These are phyloP conservation scores for Ogataea zsoltii DNA, from an alignment of 805 yeast species.

Conservation along the genomic window DNA sequence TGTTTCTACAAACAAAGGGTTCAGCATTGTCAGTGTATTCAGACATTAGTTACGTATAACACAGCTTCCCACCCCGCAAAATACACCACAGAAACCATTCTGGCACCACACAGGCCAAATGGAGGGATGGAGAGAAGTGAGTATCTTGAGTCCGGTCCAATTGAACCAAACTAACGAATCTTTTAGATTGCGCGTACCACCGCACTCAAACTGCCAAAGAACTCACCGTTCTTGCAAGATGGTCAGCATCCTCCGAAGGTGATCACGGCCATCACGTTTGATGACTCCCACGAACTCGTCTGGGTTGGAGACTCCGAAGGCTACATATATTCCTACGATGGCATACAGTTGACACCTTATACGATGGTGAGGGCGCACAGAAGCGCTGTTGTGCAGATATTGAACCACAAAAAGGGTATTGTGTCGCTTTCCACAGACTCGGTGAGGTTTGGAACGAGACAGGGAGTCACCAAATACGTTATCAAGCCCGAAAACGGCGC, in stretches of 20 bases:
- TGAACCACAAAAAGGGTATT: slow-evolving; percentile 58
- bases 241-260: slow-evolving; percentile 24
- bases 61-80: neutral
- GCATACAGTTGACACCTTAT: slow-evolving; percentile 53
- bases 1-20: too few relatives aligned
- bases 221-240: slow-evolving; percentile 16
- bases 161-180: neutral
- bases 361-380: slow-evolving; percentile 56
- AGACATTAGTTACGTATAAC: neutral
- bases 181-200: slow-evolving; percentile 36
- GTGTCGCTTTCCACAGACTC: slow-evolving; percentile 54
- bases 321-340: slow-evolving; percentile 43
- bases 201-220: slow-evolving; percentile 28
- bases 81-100: neutral
- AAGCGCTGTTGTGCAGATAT: slow-evolving; percentile 49
- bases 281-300: slow-evolving; percentile 68
- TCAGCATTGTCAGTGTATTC: too few relatives aligned
- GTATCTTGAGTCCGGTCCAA: slow-evolving; percentile 20
- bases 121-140: slow-evolving; percentile 56
- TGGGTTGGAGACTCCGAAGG: slow-evolving; percentile 84
- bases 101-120: slow-evolving; percentile 25
- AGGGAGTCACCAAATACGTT: slow-evolving; percentile 50
- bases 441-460: slow-evolving; percentile 53
- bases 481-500: slow-evolving; percentile 28
- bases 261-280: slow-evolving; percentile 51